These are phyloP conservation scores for Achlya hypogyna DNA, from an alignment of 352 stramenopile genomes.

Conservation along the genomic window DNA sequence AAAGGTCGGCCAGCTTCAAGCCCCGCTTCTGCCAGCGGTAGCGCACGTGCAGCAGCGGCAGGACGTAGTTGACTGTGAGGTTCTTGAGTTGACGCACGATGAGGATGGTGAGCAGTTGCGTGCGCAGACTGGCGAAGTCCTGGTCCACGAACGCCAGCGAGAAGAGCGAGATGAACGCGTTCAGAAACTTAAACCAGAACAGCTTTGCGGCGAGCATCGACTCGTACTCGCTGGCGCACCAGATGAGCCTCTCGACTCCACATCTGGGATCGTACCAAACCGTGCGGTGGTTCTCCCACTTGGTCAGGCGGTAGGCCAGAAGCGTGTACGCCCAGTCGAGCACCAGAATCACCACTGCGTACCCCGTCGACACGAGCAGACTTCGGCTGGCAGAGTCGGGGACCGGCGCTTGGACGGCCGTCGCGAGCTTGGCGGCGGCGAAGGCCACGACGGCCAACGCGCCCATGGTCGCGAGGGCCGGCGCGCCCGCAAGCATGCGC, in stretches of 20 bases:
- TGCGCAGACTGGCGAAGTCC: constrained; percentile 35
- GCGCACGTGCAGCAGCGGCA: constrained; percentile 43
- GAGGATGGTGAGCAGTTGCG: constrained; percentile 66
- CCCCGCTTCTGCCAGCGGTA: constrained; percentile 34
- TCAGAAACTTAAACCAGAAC: constrained; percentile 79
- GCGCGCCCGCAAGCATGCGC: constrained; percentile 48
- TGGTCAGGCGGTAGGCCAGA: constrained; percentile 42
- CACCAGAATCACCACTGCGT: constrained; percentile 58
- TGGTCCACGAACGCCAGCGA: constrained; percentile 66
- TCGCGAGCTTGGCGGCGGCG: background rate
- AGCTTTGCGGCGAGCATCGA: constrained; percentile 67
- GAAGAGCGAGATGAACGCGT: constrained; percentile 73
- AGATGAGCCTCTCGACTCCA: background rate
- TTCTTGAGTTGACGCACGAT: constrained; percentile 27
- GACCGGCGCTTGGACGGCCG: constrained; percentile 24
- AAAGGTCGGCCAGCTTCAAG: constrained; percentile 23
- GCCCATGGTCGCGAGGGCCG: constrained; percentile 46
- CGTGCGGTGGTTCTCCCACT: constrained; percentile 73
- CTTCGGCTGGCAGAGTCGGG: constrained; percentile 34
- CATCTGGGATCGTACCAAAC: constrained; percentile 34
- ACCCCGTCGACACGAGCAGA: constrained; percentile 50
- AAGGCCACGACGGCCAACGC: constrained; percentile 46
- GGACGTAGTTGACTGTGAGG: constrained; percentile 23
- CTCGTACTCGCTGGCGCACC: constrained; percentile 28
- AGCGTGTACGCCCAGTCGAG: constrained; percentile 64